Conservation (phyloP, 2,329 filamentous ascomycete species). For the Fusarium equiseti region DNA sequence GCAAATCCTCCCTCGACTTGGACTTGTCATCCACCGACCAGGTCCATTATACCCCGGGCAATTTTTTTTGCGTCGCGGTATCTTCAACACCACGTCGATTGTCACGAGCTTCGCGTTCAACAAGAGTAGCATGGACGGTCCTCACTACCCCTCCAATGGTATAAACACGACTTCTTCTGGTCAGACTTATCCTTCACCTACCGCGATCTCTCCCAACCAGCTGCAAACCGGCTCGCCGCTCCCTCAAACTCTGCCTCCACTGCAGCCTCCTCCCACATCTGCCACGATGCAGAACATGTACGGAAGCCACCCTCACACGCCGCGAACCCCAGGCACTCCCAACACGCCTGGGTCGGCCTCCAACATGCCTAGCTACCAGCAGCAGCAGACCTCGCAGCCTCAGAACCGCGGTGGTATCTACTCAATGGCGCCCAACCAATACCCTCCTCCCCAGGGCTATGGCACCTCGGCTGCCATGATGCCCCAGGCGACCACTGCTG, state of each 20-base stretch:
- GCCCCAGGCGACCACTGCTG: constrained; percentile 73
- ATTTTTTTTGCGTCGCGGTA: constrained; percentile 42
- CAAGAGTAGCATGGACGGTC: constrained; percentile 66
- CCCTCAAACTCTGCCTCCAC: constrained; percentile 67
- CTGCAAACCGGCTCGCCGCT: constrained; percentile 61
- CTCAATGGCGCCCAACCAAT: constrained; percentile 69
- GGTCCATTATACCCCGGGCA: constrained; percentile 41
- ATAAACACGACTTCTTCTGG: constrained; percentile 66
- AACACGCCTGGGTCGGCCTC: constrained; percentile 69
- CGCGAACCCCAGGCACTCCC: constrained; percentile 72
- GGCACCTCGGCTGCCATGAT: constrained; percentile 71
- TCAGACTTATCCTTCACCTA: constrained; percentile 64
- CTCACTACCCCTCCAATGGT: constrained; percentile 67
- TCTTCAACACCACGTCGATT: constrained; percentile 42
- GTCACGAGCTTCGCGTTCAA: constrained; percentile 50
- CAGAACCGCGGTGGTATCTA: constrained; percentile 63
- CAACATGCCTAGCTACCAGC: constrained; percentile 67
- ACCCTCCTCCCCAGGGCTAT: constrained; percentile 66
- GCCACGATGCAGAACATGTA: constrained; percentile 62
- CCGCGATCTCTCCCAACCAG: constrained; percentile 65
- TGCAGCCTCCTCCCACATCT: constrained; percentile 61
- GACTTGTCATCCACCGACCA: constrained; percentile 43
- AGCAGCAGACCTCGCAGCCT: constrained; percentile 63
- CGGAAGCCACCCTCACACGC: constrained; percentile 71
- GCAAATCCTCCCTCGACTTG: constrained; percentile 44